Evolutionary conservation across 768 basidiomycete genomes (phyloP), one percentile per base, ranked within the genome.

Genomic region (Leucogyrophana mollusca): DNA sequence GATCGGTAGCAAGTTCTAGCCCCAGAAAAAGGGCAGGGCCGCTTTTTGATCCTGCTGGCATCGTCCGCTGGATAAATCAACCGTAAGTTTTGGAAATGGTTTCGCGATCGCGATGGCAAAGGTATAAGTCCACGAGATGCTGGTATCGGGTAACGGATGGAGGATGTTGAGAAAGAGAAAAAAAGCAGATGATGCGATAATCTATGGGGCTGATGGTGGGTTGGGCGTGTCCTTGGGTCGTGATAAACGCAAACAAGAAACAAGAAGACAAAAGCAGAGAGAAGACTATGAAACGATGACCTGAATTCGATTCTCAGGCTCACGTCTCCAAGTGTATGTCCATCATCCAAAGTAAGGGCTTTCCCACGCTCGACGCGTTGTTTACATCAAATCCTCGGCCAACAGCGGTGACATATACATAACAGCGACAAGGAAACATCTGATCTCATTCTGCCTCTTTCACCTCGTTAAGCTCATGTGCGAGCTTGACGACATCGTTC

Each of bases 1-100:
- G 86, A 73, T 92, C 90, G 27, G 84, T 84, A 3, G 87, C 84
- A 44, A 93, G 78, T 71, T 92, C 90, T 61, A 94, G 77, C 48
- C 90, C 91, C 34, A 94, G 81, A 68, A 91, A 93, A 55, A 88
- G 77, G n/a, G 74, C 64, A 32, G 71, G 64, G 34, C 70, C 68
- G 17, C 62, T 55, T 63, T 77, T 77, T 45, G 69, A 45, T 46
- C 52, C 62, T 34, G 67, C 62, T 23, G 67, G 64, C 63, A 67
- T 67, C 37, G 51, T 49, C 48, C 46, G 22, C 9, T 47, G 50
- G 47, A 49, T 47, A 23, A 23, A 35, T 27, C 34, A 17, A 30
- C 40, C 6, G 44, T 40, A 45, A 21, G 40, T 39, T 37, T 37
- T 21, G 21, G 18, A 39, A 41, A 32, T 40, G 46, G 43, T 27